Evolutionary conservation across 345 rosid genomes (phyloP).

Genomic region (Trapa bicornis): DNA sequence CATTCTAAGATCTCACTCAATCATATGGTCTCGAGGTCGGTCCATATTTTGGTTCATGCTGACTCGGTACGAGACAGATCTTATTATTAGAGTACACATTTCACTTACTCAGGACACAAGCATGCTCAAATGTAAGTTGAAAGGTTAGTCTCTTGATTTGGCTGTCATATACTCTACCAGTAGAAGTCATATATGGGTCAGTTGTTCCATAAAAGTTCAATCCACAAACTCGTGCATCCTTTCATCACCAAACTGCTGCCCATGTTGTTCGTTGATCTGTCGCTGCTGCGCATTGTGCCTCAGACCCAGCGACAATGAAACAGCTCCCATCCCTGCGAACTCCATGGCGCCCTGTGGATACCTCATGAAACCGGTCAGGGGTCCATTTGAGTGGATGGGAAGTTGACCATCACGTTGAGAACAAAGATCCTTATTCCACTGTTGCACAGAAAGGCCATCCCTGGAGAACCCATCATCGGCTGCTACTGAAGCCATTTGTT

Average conservation of each 20-base stretch:
- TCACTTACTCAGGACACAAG: too few relatives aligned
- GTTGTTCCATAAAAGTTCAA: constrained; percentile 8
- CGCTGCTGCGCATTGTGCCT: constrained; percentile 22
- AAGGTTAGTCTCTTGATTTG: neutral
- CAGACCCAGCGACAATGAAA: constrained; percentile 47
- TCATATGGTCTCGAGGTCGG: too few relatives aligned
- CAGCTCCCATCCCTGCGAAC: constrained; percentile 28
- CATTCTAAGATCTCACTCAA: too few relatives aligned
- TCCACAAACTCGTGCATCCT: constrained; percentile 44
- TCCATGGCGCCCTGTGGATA: constrained; percentile 25
- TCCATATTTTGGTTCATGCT: too few relatives aligned
- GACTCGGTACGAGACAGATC: too few relatives aligned
- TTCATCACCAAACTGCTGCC: constrained; percentile 33
- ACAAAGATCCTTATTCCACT: constrained; percentile 32
- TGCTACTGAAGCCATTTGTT: constrained; percentile 2
- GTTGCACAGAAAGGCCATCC: constrained; percentile 10
- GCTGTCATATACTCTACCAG: neutral
- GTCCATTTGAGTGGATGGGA: constrained; percentile 20
- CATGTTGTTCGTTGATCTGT: constrained; percentile 28
- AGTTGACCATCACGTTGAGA: constrained; percentile 24
- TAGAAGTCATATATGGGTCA: neutral
- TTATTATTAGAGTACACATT: too few relatives aligned
- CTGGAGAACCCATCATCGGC: constrained; percentile 14
- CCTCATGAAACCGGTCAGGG: constrained; percentile 28
- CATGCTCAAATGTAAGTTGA: neutral